Conservation (phyloP, 2,329 filamentous ascomycete species). For the Parascedosporium putredinis region DNA sequence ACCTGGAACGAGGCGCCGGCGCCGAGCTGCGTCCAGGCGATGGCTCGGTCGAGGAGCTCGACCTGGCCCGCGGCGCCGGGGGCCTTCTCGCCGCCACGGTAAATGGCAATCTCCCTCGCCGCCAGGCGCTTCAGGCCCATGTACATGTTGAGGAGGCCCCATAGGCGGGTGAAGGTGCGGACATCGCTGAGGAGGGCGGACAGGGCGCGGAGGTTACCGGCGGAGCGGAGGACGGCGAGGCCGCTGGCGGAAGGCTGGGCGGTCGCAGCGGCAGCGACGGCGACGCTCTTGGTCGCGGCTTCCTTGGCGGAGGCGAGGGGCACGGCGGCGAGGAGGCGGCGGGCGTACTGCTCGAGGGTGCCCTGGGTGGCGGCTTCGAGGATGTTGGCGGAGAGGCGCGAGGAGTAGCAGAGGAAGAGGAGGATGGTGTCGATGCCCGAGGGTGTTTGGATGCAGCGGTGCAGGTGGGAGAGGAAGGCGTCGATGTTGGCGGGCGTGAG, state of each 20-base stretch:
- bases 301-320: constrained; percentile 25
- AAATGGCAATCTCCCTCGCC: constrained; percentile 16
- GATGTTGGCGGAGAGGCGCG: constrained; percentile 42
- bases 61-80: constrained; percentile 20
- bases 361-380: constrained; percentile 45
- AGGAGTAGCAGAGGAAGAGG: constrained; percentile 57
- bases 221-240: constrained; percentile 35
- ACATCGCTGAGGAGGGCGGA: constrained; percentile 59
- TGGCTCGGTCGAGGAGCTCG: constrained; percentile 30
- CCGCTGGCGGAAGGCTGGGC: constrained; percentile 19
- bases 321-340: constrained; percentile 40
- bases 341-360: constrained; percentile 42
- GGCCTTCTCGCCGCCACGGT: constrained; percentile 16
- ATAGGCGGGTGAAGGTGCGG: constrained; percentile 64
- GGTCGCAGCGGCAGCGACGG: constrained; percentile 7
- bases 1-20: constrained; percentile 62
- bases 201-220: constrained; percentile 47
- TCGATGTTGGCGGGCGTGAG: constrained; percentile 31
- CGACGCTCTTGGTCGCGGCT: constrained; percentile 19
- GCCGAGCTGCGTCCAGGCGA: constrained; percentile 59
- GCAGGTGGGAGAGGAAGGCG: constrained; percentile 43
- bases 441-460: constrained; percentile 57
- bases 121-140: constrained; percentile 50
- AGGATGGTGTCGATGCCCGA: constrained; percentile 60
- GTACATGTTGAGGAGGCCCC: constrained; percentile 66